Evolutionary conservation across 805 yeast genomes (phyloP), one percentile per base, ranked within the genome.

Genomic region (Wickerhamiella brachini): DNA sequence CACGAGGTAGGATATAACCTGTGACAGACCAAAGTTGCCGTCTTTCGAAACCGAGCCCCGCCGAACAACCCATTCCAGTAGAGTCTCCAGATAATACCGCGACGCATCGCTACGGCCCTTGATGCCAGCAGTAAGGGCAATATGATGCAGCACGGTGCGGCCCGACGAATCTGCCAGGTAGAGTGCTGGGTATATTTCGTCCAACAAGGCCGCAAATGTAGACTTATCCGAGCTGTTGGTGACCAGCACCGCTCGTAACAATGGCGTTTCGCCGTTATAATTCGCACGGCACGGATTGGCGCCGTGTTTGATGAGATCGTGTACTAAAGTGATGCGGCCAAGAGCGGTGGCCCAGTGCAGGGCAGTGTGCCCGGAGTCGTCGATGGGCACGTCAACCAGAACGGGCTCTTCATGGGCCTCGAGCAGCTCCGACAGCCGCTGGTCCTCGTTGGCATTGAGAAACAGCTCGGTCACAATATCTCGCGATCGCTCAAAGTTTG

Each of bases 281-380:
- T 90, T 94, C 44, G 93, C 77, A 41, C 88, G 68, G 8, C 79
- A 73, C 41, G 90, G 74, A 54, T 77, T 75, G 0, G 94, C 81
- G 13, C 86, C 85, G 44, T 75, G 71, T 41, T 75, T 69, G 29
- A 93, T 82, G 15, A 86, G 72, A 41, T 80, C 80, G 44, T 71
- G 77, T 2, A 87, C 90, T 49, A 89, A 72, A 2, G 79, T 70
- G 1, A 81, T 67, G 52, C 86, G 79, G 0, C 95, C 97, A 64
- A 93, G 74, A 0, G 97, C 85, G 15, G 97, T 81, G 3, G 97
- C 94, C 94, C 97, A 85, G 66, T 93, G 99, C 52, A 93, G 72
- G 0, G 95, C 87, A 0, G 95, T 83, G 62, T 93, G 93, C 0
- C 97, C 97, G 52, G 83, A 79, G 58, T 85, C 94, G 66, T 94